These are phyloP conservation scores for Candida gigantensis DNA, from an alignment of 1,139 yeast species.

Conservation along the genomic window DNA sequence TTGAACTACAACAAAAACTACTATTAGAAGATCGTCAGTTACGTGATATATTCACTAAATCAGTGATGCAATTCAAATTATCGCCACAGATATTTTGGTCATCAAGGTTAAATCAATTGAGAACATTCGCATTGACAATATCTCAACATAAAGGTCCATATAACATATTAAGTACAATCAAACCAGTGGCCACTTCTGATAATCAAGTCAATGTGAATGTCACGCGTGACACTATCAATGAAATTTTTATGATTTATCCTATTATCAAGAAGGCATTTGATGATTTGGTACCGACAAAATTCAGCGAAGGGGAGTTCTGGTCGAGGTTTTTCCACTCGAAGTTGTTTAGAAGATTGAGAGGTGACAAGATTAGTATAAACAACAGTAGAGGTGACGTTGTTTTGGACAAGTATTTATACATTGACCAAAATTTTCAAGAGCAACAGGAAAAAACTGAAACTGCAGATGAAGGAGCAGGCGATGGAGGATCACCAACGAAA, in stretches of 20 bases:
- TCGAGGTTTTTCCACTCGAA: conserved; percentile 92
- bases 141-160: conserved; percentile 92
- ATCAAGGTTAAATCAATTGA: conserved; percentile 71
- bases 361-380: conserved; percentile 69
- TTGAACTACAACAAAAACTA: conserved; percentile 75
- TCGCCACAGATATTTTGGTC: conserved; percentile 89
- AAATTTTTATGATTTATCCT: conserved; percentile 91
- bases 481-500: conserved; percentile 4
- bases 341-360: conserved; percentile 81
- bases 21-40: conserved; percentile 70
- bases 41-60: conserved; percentile 78
- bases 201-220: conserved; percentile 90
- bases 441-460: conserved; percentile 14
- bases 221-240: conserved; percentile 86
- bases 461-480: too few species aligned
- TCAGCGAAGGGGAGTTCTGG: conserved; percentile 93
- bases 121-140: conserved; percentile 83
- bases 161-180: conserved; percentile 88
- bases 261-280: conserved; percentile 86
- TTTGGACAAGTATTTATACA: conserved; percentile 76
- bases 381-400: conserved; percentile 83
- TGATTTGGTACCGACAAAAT: conserved; percentile 80
- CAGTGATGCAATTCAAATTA: conserved; percentile 78
- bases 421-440: conserved; percentile 43
- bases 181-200: conserved; percentile 88